Evolutionary conservation across 257 asterid genomes (phyloP), one percentile per base, ranked within the genome.

Genomic region (Mitragyna speciosa): DNA sequence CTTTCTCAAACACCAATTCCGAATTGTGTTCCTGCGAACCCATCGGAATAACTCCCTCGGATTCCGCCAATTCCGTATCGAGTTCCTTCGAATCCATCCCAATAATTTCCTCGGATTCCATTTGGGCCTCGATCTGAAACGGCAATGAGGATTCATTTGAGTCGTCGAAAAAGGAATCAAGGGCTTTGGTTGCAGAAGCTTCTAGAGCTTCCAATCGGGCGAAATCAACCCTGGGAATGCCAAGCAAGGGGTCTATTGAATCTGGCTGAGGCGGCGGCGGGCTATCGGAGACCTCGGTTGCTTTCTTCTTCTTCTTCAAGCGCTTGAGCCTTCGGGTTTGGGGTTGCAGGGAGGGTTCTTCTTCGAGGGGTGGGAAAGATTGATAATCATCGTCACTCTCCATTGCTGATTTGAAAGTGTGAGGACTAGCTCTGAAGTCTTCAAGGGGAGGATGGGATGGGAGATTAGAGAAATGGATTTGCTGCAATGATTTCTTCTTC

Each of bases 321-420:
- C 98, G 97, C 87, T 92, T 93, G 78, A 95, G 91, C 79, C 89
- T 88, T 76, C 86, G 96, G 22, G 41, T 58, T 43, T 81, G 88
- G 80, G 80, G 72, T 45, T 80, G 85, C 84, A 88, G 93, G 41
- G 91, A 83, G 7, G 82, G 84, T 87, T 92, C 86, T 87, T 92
- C 86, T 90, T 93, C 81, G 90, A 82, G 9, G 82, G 84, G 89
- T 20, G 89, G 82, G 30, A 86, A 79, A 0, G 91, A 81, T 87
- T 77, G 87, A 74, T 73, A 88, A 71, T 90, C 96, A 76, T 93
- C 98, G 70, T 91, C 93, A 86, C 89, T 91, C n/a, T 91, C 96
- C 98, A 94, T 94, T 73, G 79, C 54, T 19, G 12, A 51, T 56
- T 54, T 12, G 48, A 39, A 67, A 63, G 41, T 17, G 10, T 7